Evolutionary conservation across 2,329 filamentous ascomycete genomes (phyloP).

Genomic region (Hypocreales sp.): DNA sequence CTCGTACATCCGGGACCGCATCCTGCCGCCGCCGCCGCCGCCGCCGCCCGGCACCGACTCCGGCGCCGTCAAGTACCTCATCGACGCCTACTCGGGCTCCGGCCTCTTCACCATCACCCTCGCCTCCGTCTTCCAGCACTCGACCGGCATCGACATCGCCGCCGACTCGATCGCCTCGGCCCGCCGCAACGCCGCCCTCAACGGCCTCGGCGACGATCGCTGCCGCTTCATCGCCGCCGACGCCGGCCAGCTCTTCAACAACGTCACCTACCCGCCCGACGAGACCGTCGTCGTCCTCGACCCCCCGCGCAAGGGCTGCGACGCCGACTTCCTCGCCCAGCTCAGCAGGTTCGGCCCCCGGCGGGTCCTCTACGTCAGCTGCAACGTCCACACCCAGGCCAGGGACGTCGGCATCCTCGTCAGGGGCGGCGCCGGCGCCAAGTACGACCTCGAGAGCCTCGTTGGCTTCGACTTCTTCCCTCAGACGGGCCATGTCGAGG

Average conservation of each 20-base stretch:
- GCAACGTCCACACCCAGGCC: constrained; percentile 96
- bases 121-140: constrained; percentile 67
- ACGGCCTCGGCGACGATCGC: constrained; percentile 49
- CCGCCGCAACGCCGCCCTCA: constrained; percentile 60
- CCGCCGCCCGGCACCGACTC: neutral
- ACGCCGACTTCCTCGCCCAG: constrained; percentile 69
- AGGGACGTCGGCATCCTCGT: constrained; percentile 83
- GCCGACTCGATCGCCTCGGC: constrained; percentile 65
- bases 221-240: constrained; percentile 84
- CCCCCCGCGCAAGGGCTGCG: constrained; percentile 91
- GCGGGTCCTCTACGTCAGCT: constrained; percentile 85
- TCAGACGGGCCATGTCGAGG: constrained; percentile 60
- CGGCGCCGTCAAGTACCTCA: constrained; percentile 69
- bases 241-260: constrained; percentile 66
- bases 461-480: constrained; percentile 96
- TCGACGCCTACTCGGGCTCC: constrained; percentile 94
- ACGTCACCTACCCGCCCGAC: constrained; percentile 55
- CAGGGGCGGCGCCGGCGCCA: constrained; percentile 37
- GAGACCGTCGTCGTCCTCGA: constrained; percentile 92
- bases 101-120: constrained; percentile 95
- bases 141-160: constrained; percentile 83
- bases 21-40: constrained; percentile 40
- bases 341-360: constrained; percentile 62
- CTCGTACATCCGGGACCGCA: constrained; percentile 67
- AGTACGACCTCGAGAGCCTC: constrained; percentile 81